Percentiles rank a stretch among this genome's conserved stretches.
Evolutionary conservation across 139 green algal genomes (phyloP).

Genomic region (Chlamydomonas schloesseri): DNA sequence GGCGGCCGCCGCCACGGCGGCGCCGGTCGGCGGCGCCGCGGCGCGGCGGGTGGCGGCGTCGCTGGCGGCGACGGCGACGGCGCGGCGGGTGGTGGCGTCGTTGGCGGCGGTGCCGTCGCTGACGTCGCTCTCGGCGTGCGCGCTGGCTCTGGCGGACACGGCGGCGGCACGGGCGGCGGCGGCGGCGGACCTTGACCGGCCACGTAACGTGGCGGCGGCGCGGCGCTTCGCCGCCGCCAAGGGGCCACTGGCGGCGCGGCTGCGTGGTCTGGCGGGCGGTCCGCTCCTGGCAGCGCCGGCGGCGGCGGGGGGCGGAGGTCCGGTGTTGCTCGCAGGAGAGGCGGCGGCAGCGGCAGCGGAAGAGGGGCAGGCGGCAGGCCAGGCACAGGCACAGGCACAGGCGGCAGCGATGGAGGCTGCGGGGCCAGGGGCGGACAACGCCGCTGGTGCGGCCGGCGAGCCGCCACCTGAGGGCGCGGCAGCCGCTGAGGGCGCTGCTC

Average conservation of each 20-base stretch:
- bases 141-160: not conserved
- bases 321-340: too few relatives aligned
- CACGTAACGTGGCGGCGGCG: not conserved
- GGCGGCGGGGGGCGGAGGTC: too few relatives aligned
- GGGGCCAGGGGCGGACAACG: not conserved
- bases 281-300: too few relatives aligned
- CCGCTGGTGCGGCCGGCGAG: not conserved
- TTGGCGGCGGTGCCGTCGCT: slow-evolving; percentile 3
- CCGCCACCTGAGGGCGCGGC: too few relatives aligned
- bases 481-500: too few relatives aligned
- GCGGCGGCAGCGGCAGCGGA: not conserved
- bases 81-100: not conserved
- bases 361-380: not conserved
- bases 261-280: too few relatives aligned
- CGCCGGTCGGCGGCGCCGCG: too few relatives aligned
- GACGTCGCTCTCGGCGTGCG: not conserved
- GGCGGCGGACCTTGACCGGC: not conserved
- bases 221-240: not conserved
- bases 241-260: too few relatives aligned
- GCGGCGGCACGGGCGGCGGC: not conserved
- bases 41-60: too few relatives aligned
- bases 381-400: too few relatives aligned
- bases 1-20: too few relatives aligned
- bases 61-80: too few relatives aligned
- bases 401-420: not conserved